Evolutionary conservation across 2,329 filamentous ascomycete genomes (phyloP), one percentile per base, ranked within the genome.

Genomic region (Sclerotinia minor): DNA sequence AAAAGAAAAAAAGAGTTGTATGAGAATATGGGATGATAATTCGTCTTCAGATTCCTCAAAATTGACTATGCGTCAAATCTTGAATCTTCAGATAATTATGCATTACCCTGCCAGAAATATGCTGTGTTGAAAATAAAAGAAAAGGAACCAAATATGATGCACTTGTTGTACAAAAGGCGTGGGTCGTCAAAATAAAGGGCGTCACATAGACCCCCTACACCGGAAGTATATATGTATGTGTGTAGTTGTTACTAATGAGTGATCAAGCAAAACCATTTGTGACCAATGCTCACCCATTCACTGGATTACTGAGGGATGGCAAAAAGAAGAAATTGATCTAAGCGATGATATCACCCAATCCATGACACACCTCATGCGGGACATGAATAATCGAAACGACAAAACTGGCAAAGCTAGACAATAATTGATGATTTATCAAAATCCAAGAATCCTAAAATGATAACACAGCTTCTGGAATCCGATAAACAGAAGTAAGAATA

Each of bases 141-240:
- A 53, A 29, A 26, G 50, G 49, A 49, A 50, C 5, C 55, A 44
- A 57, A 60, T 69, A 35, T 49, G 64, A 47, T 67, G 64, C 53
- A 26, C 64, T 60, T 66, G 59, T 60, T 66, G 59, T 57, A 65
- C 64, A 61, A 47, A 47, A 60, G 38, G 67, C 53, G 64, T 68
- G 69, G 61, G 45, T 67, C 68, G 55, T 54, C 47, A 63, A 64
- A 52, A 38, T 29, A 50, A 52, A 58, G 68, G 69, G 69, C 67
- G 65, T 70, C 69, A 65, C 60, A 52, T 45, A 29, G 60, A 59
- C 19, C 59, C 44, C 44, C 44, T 50, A 61, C 29, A 50, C 58
- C 59, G 59, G 59, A 61, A 47, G 50, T 50, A 50, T 61, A 29
- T 38, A 58, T 58, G 26, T 44, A 32, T 17, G 7, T 58, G 24